Evolutionary conservation across 805 yeast species (phyloP).

Genomic region (Dipodascus geniculatus): DNA sequence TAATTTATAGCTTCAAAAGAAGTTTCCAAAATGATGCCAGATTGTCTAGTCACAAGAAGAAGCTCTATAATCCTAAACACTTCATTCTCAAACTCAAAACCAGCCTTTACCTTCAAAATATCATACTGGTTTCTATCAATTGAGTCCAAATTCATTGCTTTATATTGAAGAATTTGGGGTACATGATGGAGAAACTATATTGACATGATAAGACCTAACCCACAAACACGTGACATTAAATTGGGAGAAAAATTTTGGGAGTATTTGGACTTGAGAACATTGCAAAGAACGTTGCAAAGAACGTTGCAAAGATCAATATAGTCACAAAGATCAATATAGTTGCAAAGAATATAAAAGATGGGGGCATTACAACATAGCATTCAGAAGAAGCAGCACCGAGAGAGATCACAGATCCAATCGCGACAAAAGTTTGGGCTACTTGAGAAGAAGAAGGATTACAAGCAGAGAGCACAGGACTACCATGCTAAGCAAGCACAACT

Average conservation of each 20-base stretch:
- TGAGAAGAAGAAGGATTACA: constrained; percentile 86
- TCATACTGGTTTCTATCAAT: background rate
- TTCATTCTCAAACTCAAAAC: background rate
- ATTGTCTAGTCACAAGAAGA: background rate
- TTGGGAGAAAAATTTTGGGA: too few species aligned
- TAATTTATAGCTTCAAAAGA: background rate
- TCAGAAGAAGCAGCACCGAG: constrained; percentile 93
- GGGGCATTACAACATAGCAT: constrained; percentile 45
- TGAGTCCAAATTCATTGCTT: background rate
- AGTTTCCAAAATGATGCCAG: background rate
- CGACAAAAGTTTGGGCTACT: constrained; percentile 71
- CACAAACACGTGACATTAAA: too few species aligned
- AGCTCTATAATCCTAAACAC: background rate
- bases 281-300: too few species aligned
- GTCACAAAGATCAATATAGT: too few species aligned
- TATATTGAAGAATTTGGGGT: background rate
- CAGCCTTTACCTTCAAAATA: background rate
- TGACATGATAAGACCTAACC: too few species aligned
- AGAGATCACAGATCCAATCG: constrained; percentile 74
- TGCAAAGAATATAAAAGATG: background rate
- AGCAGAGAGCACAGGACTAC: constrained; percentile 51
- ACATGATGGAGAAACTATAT: too few species aligned
- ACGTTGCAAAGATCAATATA: too few species aligned
- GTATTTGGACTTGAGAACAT: too few species aligned
- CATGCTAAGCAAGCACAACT: constrained; percentile 49